Evolutionary conservation across 2,329 filamentous ascomycete species (phyloP).

Genomic region (Pestalotiopsis sp.): DNA sequence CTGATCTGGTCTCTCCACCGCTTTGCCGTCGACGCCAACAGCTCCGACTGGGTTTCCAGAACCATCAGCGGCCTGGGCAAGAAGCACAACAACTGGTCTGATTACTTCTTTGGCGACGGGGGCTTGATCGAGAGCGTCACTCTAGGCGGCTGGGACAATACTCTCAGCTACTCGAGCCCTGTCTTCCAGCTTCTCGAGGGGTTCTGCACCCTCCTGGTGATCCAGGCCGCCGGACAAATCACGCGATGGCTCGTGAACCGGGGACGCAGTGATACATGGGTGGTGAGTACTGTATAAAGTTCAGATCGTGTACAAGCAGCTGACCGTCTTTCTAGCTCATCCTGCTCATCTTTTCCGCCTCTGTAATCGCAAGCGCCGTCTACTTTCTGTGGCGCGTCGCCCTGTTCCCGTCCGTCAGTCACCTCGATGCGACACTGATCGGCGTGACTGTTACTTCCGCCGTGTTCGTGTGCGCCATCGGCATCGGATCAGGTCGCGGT

Average conservation of each 20-base stretch:
- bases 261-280: conserved; percentile 93
- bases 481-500: conserved; percentile 89
- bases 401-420: conserved; percentile 90
- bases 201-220: conserved; percentile 94
- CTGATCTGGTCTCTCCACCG: conserved; percentile 95
- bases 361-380: conserved; percentile 87
- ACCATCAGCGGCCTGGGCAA: conserved; percentile 70
- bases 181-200: conserved; percentile 94
- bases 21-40: conserved; percentile 87
- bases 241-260: conserved; percentile 93
- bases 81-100: conserved; percentile 66
- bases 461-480: conserved; percentile 90
- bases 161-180: conserved; percentile 87
- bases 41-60: conserved; percentile 77
- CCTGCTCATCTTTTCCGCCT: conserved; percentile 84
- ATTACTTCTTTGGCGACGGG: conserved; percentile 88
- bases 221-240: conserved; percentile 92
- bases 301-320: conserved; percentile 29
- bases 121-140: conserved; percentile 80
- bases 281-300: conserved; percentile 61
- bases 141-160: conserved; percentile 86
- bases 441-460: conserved; percentile 91
- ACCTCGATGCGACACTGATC: conserved; percentile 89
- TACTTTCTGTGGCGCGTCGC: conserved; percentile 97
- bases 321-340: conserved; percentile 65